These are phyloP conservation scores for Elsinoe australis DNA, from an alignment of 2,329 filamentous ascomycete genomes.

Conservation along the genomic window DNA sequence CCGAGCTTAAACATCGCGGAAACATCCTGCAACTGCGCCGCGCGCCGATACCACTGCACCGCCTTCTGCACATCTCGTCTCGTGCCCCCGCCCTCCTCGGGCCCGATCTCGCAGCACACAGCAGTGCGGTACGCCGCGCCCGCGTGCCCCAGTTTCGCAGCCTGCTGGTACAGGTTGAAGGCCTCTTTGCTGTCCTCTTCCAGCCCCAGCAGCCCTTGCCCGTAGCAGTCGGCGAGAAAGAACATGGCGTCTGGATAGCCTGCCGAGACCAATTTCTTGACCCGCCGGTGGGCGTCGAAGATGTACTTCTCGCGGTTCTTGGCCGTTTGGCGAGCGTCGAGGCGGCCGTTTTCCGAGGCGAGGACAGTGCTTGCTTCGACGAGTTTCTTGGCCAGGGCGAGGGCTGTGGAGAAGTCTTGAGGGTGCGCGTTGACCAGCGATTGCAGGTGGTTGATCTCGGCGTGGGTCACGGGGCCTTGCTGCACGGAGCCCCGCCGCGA, in stretches of 20 bases:
- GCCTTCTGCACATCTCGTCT: slow-evolving; percentile 85
- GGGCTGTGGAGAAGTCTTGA: slow-evolving; percentile 60
- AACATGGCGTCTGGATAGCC: slow-evolving; percentile 87
- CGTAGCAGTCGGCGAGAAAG: slow-evolving; percentile 81
- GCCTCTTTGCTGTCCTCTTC: slow-evolving; percentile 85
- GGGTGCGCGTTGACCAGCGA: slow-evolving; percentile 62
- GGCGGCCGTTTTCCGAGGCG: slow-evolving; percentile 64
- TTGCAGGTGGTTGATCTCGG: slow-evolving; percentile 70
- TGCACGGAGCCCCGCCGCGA: slow-evolving; percentile 9
- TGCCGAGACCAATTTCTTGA: slow-evolving; percentile 73
- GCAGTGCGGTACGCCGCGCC: slow-evolving; percentile 88
- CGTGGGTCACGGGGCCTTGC: slow-evolving; percentile 59
- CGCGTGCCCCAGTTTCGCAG: slow-evolving; percentile 80
- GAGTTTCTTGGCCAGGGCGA: slow-evolving; percentile 72
- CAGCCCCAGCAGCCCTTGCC: slow-evolving; percentile 68
- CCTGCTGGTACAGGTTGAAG: slow-evolving; percentile 86
- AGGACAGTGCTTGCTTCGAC: slow-evolving; percentile 77
- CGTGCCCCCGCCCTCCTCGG: slow-evolving; percentile 89
- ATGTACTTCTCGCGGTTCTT: slow-evolving; percentile 74
- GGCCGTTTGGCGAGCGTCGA: slow-evolving; percentile 55
- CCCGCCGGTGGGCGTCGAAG: slow-evolving; percentile 76
- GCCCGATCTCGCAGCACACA: slow-evolving; percentile 93
- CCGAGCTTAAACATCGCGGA: slow-evolving; percentile 98
- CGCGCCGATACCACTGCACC: slow-evolving; percentile 95
- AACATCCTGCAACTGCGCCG: slow-evolving; percentile 79